phyloP scores from a whole-genome alignment of 805 yeast genomes.

The Yarrowia bubula region DNA sequence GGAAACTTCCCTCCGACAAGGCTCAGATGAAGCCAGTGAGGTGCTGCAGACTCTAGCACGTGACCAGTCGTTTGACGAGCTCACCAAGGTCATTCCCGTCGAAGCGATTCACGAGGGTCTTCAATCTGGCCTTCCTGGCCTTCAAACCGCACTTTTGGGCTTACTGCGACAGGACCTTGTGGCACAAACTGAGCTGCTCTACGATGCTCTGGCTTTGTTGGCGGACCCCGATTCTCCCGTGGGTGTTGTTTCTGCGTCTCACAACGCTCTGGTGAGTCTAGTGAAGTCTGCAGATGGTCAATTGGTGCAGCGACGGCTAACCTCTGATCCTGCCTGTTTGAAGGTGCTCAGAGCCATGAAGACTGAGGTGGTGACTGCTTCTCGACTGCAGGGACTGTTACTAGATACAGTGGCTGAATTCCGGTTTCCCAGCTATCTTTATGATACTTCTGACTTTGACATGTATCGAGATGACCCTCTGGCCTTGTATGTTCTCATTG shows the following conservation, averaged over 20 bases:
- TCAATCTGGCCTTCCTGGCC: neutral
- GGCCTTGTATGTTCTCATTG: slow-evolving; percentile 9
- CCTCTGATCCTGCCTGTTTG: neutral
- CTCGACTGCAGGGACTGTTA: neutral
- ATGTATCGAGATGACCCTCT: slow-evolving; percentile 14
- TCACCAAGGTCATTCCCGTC: slow-evolving; percentile 1
- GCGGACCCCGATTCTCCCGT: slow-evolving; percentile 20
- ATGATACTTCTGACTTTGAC: neutral
- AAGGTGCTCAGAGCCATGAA: slow-evolving; percentile 10
- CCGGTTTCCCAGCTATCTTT: slow-evolving; percentile 1
- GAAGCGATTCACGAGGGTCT: slow-evolving; percentile 8
- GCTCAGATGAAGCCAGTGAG: neutral
- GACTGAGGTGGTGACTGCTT: slow-evolving; percentile 6
- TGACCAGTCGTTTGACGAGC: neutral
- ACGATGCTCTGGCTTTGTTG: neutral
- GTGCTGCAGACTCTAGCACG: neutral
- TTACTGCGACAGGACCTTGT: neutral
- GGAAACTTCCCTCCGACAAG: neutral
- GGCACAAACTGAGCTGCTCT: slow-evolving; percentile 6
- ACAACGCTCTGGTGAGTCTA: slow-evolving; percentile 1
- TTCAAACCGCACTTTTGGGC: neutral
- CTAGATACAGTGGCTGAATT: neutral
- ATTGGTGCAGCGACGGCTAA: neutral
- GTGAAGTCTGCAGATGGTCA: neutral
- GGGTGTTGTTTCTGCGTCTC: slow-evolving; percentile 1